These are phyloP conservation scores for Coemansia aciculifera DNA, from an alignment of 192 early-diverging fungal species.

Conservation along the genomic window DNA sequence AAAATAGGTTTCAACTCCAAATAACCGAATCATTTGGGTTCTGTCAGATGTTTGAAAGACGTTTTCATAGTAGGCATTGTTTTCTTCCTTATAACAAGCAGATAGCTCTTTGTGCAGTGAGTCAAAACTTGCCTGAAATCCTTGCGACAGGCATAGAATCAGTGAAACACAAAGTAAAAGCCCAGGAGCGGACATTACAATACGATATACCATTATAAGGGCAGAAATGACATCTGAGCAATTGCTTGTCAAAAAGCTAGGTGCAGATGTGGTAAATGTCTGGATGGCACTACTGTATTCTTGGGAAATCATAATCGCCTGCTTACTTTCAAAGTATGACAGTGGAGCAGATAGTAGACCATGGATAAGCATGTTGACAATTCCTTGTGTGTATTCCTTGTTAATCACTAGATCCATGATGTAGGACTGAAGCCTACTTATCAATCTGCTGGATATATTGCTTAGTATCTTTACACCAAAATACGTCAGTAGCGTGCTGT, in stretches of 20 bases:
- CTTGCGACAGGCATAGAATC: not conserved
- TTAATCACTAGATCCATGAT: not conserved
- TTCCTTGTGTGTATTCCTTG: not conserved
- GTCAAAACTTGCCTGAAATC: not conserved
- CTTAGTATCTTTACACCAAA: not conserved
- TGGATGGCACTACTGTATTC: not conserved
- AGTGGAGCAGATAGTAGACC: not conserved
- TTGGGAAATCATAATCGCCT: not conserved
- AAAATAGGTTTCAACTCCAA: slow-evolving; percentile 58
- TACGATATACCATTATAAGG: not conserved
- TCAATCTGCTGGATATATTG: not conserved
- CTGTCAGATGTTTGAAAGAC: no score
- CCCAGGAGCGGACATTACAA: not conserved
- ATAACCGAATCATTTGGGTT: slow-evolving; percentile 64
- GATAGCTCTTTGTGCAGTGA: not conserved
- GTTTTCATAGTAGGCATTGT: no score
- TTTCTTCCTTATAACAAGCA: not conserved
- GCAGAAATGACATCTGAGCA: not conserved
- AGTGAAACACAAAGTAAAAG: not conserved
- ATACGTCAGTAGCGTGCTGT: not conserved
- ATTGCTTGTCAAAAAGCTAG: not conserved
- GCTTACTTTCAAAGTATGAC: slow-evolving; percentile 3
- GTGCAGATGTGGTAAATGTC: not conserved
- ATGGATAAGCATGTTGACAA: not conserved
- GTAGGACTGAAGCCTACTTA: not conserved